A percentile compares a stretch with the other conserved stretches of the same genome.
These are phyloP conservation scores for Ajuga reptans DNA, from an alignment of 305 asterid genomes.

Conservation along the genomic window DNA sequence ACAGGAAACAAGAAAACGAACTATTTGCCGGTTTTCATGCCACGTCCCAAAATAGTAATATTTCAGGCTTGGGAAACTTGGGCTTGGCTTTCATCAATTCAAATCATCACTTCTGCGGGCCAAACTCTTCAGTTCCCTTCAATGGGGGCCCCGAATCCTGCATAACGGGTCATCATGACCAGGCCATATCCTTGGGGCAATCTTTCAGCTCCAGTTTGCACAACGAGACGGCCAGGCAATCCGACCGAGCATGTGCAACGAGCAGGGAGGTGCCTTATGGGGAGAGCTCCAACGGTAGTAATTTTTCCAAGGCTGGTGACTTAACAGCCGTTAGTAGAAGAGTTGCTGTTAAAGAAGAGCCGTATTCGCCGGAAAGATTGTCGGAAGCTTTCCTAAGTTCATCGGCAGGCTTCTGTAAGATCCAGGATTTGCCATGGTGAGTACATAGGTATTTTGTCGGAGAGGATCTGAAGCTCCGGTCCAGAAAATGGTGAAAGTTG, in stretches of 20 bases:
- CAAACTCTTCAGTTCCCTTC: conserved; percentile 16
- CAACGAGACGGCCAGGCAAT: background rate
- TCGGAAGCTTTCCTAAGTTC: conserved; percentile 14
- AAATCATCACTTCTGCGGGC: conserved; percentile 5
- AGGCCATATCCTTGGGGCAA: background rate
- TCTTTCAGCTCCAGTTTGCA: background rate
- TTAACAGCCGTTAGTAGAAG: background rate
- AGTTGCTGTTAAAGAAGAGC: conserved; percentile 18
- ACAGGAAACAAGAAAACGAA: conserved; percentile 16
- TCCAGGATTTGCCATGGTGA: conserved; percentile 18
- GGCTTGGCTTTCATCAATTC: background rate
- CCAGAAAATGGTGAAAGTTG: background rate
- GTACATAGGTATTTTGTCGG: background rate
- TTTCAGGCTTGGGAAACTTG: background rate
- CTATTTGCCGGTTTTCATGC: background rate
- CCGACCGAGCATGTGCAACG: background rate
- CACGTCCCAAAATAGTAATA: background rate
- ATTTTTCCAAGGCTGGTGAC: conserved; percentile 1
- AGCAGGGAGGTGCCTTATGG: background rate
- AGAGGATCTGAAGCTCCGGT: background rate
- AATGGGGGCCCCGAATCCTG: background rate
- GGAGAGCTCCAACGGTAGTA: background rate
- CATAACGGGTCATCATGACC: background rate
- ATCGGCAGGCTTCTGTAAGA: background rate
- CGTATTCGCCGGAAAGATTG: conserved; percentile 17